Percentiles rank a stretch among this genome's conserved stretches.
phyloP scores from a whole-genome alignment of 257 asterid genomes.

The Fraxinus cuspidata region DNA sequence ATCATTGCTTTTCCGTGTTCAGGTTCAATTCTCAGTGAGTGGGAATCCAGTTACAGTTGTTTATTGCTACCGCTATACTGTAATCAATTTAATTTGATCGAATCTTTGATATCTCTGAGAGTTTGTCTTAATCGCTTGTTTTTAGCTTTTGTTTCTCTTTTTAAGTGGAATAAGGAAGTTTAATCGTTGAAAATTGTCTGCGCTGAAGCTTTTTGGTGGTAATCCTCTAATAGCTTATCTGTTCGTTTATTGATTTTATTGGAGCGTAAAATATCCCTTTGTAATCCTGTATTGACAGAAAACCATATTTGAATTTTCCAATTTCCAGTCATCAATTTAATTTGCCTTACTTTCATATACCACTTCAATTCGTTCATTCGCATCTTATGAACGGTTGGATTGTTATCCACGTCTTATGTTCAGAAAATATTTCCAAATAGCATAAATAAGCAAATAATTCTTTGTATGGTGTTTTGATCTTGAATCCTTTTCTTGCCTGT shows the following conservation, averaged over 20 bases:
- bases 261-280: not conserved
- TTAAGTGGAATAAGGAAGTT: not conserved
- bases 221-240: not conserved
- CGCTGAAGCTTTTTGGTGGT: not conserved
- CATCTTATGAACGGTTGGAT: slow-evolving; percentile 9
- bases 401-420: not conserved
- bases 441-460: not conserved
- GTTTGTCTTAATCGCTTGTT: not conserved
- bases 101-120: slow-evolving; percentile 11
- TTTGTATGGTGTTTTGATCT: not conserved
- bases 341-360: slow-evolving; percentile 5
- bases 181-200: not conserved
- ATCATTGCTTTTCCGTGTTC: not conserved
- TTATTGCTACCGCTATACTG: not conserved
- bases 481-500: not conserved
- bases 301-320: slow-evolving; percentile 18
- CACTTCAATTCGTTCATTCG: not conserved
- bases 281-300: not conserved
- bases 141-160: not conserved
- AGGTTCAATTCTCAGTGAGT: not conserved
- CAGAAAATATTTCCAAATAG: not conserved
- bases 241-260: slow-evolving; percentile 11
- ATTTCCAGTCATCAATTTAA: not conserved
- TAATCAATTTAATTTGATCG: not conserved
- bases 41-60: not conserved